Evolutionary conservation across 1,139 yeast genomes (phyloP), one percentile per base, ranked within the genome.

Genomic region (Kodamaea fungicola): DNA sequence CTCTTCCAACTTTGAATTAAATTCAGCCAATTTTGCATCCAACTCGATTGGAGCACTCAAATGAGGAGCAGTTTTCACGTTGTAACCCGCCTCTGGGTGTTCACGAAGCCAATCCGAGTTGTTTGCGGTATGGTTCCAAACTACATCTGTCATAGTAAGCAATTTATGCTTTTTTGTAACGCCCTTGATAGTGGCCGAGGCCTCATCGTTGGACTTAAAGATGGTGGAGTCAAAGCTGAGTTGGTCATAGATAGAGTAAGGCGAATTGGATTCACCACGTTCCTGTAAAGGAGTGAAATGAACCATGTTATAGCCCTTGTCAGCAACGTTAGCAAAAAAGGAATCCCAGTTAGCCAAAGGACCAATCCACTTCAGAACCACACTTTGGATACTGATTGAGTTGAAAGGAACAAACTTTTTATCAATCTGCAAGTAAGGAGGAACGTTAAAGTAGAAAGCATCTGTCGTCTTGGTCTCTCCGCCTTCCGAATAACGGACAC

Each of bases 281-380:
- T 80, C 66, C 60, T 90, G 97, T 45, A 92, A 69, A 0, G 98
- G 98, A 2, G 97, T 89, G 57, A 92, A 92, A 64, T 92, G 98
- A 33, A 92, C 68, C 96, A 90, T 87, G 59, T 92, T 92, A 67
- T 90, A 92, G 12, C 94, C 92, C 60, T 92, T 92, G 7, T 62
- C 58, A 12, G 80, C 64, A 31, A 92, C 75, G 35, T 76, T 74
- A 3, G 60, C 55, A 42, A 92, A 83, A 42, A 86, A 66, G 1
- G 64, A 55, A 41, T 78, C 77, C 97, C 97, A 92, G 35, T 47
- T 56, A 32, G 51, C 55, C 49, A 70, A 62, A 8, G 78, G 74
- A 1, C 97, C 97, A 64, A 89, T 76, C 94, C 96, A 88, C 63
- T 92, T 92, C 31, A 96, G 86, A 8, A 92, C 78, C 28, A 92